Percentiles rank a stretch among this genome's conserved stretches.
These are phyloP conservation scores for Penicillium mononematosum DNA, from an alignment of 495 filamentous ascomycete genomes.

Conservation along the genomic window DNA sequence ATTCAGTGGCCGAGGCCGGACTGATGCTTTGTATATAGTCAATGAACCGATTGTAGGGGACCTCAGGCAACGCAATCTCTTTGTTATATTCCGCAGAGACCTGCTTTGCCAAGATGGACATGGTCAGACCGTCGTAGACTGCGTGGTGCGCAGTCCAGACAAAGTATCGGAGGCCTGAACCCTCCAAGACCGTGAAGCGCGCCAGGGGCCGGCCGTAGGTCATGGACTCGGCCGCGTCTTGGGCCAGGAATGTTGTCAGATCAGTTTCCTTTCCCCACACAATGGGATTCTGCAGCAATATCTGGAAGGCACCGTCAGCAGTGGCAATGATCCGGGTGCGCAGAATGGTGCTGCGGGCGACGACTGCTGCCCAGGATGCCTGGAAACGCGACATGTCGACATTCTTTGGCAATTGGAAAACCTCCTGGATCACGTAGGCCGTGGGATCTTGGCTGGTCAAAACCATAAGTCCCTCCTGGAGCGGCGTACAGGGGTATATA, in stretches of 20 bases:
- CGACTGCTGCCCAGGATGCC: conserved; percentile 33
- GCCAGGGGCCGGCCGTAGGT: background rate
- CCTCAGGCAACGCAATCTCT: conserved; percentile 15
- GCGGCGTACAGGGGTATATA: conserved; percentile 47
- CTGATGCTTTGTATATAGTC: background rate
- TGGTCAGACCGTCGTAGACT: conserved; percentile 58
- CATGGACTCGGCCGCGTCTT: background rate
- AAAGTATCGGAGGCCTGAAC: background rate
- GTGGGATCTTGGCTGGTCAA: conserved; percentile 48
- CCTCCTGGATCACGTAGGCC: conserved; percentile 49
- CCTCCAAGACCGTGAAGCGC: background rate
- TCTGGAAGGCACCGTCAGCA: background rate
- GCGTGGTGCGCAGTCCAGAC: conserved; percentile 60
- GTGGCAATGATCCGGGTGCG: conserved; percentile 40
- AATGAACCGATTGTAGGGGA: conserved; percentile 12
- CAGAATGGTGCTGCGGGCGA: conserved; percentile 31
- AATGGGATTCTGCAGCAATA: background rate
- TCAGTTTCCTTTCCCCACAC: no score
- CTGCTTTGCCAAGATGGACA: conserved; percentile 46
- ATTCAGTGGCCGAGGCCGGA: background rate
- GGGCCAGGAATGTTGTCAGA: no score
- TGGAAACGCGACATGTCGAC: background rate
- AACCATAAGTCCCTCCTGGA: conserved; percentile 45
- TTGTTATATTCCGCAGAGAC: conserved; percentile 40
- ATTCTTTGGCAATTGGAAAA: conserved; percentile 29